phyloP scores from a whole-genome alignment of 805 yeast genomes.

The Grigorovia transvaalensis region DNA sequence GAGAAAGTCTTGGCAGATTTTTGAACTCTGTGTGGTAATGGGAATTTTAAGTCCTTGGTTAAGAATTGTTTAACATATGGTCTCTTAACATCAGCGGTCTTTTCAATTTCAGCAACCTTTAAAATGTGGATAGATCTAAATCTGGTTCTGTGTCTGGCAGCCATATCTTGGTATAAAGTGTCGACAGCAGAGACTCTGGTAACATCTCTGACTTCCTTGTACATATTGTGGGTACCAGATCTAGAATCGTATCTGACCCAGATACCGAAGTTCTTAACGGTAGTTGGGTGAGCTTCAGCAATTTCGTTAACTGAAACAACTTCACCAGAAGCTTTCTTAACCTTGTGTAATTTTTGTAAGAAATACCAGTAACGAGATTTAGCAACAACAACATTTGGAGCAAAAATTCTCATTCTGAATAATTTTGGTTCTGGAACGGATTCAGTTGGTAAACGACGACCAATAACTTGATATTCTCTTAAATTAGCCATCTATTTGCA shows the following conservation, averaged over 20 bases:
- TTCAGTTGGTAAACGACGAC: constrained; percentile 99
- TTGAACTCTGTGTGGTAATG: constrained; percentile 98
- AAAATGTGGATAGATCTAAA: constrained; percentile 98
- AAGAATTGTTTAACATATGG: constrained; percentile 97
- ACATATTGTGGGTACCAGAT: constrained; percentile 99
- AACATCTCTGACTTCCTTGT: constrained; percentile 99
- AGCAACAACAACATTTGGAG: constrained; percentile 97
- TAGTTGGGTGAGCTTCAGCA: constrained; percentile 93
- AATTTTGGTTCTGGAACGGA: constrained; percentile 98
- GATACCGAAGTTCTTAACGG: constrained; percentile 98
- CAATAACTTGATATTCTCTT: constrained; percentile 99
- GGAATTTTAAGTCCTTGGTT: constrained; percentile 94
- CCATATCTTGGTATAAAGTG: constrained; percentile 98
- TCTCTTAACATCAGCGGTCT: constrained; percentile 97
- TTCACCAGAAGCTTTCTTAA: constrained; percentile 99
- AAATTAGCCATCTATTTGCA: constrained; percentile 71
- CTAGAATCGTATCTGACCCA: constrained; percentile 99
- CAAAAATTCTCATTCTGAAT: constrained; percentile 99
- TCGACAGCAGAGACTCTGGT: constrained; percentile 98
- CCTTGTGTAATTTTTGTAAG: constrained; percentile 98
- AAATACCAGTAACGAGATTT: constrained; percentile 99
- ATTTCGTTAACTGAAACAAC: constrained; percentile 86
- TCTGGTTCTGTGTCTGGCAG: constrained; percentile 99
- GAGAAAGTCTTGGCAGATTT: constrained; percentile 82
- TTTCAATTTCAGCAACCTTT: constrained; percentile 97